Conservation (phyloP, 2,329 filamentous ascomycete genomes). For the Dothideomycetes sp. region DNA sequence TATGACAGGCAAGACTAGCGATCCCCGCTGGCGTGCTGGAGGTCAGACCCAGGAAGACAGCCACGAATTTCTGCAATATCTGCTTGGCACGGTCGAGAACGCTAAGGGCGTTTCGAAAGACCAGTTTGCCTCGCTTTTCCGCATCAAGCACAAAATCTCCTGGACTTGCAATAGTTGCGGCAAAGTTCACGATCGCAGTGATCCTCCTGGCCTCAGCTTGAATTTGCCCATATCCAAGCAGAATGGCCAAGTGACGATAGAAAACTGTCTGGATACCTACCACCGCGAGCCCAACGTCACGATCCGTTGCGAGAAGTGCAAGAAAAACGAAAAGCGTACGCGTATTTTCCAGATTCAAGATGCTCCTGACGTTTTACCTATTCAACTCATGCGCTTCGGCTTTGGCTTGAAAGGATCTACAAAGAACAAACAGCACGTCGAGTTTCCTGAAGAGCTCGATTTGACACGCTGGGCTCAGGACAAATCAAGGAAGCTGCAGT, state of each 20-base stretch:
- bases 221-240: constrained; percentile 12
- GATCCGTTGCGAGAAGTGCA: constrained; percentile 17
- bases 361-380: constrained; percentile 16
- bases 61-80: constrained; percentile 14
- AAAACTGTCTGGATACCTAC: constrained; percentile 13
- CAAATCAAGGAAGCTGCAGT: constrained; percentile 9
- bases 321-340: constrained; percentile 6
- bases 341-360: constrained; percentile 10
- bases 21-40: constrained; percentile 12
- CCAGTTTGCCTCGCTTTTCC: constrained; percentile 11
- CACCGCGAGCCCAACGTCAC: constrained; percentile 13
- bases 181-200: constrained; percentile 4
- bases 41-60: constrained; percentile 15
- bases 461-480: constrained; percentile 8
- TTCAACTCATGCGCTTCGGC: constrained; percentile 17
- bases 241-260: constrained; percentile 4
- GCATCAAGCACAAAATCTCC: constrained; percentile 13
- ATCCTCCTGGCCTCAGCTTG: constrained; percentile 12
- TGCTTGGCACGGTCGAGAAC: constrained; percentile 12
- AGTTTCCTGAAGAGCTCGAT: constrained; percentile 14
- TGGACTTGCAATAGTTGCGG: constrained; percentile 14
- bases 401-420: background rate
- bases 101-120: constrained; percentile 6
- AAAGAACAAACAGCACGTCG: constrained; percentile 13
- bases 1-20: constrained; percentile 10